Percentiles rank a stretch among this genome's conserved stretches.
These are phyloP conservation scores for Mortierella hygrophila DNA, from an alignment of 192 early-diverging fungal genomes.

Conservation along the genomic window DNA sequence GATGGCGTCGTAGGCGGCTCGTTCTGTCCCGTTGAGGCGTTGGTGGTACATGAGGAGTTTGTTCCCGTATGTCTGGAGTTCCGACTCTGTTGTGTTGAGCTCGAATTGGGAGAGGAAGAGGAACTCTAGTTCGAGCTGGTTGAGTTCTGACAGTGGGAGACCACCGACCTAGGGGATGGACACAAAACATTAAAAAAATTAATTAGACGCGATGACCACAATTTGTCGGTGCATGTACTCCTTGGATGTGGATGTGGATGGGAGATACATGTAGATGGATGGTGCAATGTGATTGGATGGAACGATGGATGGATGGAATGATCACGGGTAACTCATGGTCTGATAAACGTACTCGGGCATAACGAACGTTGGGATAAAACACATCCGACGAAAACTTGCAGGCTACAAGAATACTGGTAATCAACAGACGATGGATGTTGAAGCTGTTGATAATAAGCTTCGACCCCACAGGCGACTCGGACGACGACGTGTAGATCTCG, in stretches of 20 bases:
- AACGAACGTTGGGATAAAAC: constrained; percentile 79
- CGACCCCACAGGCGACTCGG: constrained; percentile 51
- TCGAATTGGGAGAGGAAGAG: constrained; percentile 80
- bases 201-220: not conserved
- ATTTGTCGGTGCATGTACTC: not conserved
- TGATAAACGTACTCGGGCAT: constrained; percentile 67
- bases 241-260: not conserved
- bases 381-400: constrained; percentile 83
- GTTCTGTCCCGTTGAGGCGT: constrained; percentile 47
- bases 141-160: constrained; percentile 75
- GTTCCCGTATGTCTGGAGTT: constrained; percentile 73
- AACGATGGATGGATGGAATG: constrained; percentile 14
- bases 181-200: not conserved
- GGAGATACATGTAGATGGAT: not conserved
- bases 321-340: not conserved
- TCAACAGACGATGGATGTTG: constrained; percentile 78
- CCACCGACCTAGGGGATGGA: constrained; percentile 72
- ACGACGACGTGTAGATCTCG: constrained; percentile 59
- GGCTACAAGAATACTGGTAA: constrained; percentile 78
- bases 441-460: constrained; percentile 70
- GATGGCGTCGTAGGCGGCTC: constrained; percentile 37
- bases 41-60: constrained; percentile 67
- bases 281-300: not conserved
- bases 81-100: constrained; percentile 70
- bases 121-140: constrained; percentile 82